Evolutionary conservation across 2,329 filamentous ascomycete genomes (phyloP).

Genomic region (Beauveria australis): DNA sequence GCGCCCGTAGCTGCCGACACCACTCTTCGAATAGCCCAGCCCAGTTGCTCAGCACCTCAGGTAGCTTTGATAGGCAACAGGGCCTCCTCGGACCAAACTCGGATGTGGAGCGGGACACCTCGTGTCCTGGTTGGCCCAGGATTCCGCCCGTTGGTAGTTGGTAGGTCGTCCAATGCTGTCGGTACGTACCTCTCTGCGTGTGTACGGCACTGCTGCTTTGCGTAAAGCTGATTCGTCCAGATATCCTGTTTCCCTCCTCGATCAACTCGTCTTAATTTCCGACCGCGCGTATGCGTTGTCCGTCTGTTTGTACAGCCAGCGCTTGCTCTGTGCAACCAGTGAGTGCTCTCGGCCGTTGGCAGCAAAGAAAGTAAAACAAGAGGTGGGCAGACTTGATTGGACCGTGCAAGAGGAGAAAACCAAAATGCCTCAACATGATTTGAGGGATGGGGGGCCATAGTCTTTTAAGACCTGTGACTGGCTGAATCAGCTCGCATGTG

Average conservation of each 20-base stretch:
- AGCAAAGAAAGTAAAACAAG: constrained; percentile 8
- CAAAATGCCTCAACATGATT: constrained; percentile 42
- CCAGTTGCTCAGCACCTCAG: no score
- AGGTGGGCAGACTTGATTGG: constrained; percentile 35
- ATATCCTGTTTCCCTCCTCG: neutral
- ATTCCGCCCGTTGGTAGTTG: constrained; percentile 5
- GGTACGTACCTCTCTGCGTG: neutral
- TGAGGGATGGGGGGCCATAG: constrained; percentile 37
- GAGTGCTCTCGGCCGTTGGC: neutral
- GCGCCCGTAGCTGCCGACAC: neutral
- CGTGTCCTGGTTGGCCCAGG: neutral
- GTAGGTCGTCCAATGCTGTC: neutral
- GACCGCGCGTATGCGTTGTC: neutral
- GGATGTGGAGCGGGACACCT: neutral
- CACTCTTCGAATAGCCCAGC: no score
- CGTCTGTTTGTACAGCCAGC: neutral
- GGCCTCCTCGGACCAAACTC: neutral
- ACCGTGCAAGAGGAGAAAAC: constrained; percentile 31
- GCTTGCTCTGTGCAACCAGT: neutral
- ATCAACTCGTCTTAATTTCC: no score
- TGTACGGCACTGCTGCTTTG: neutral
- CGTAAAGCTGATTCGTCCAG: neutral
- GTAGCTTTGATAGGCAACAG: no score
- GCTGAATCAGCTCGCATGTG: constrained; percentile 39
- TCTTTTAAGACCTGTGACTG: constrained; percentile 41